A percentile compares a stretch with the other conserved stretches of the same genome.
These are phyloP conservation scores for Hanseniaspora hatyaiensis DNA, from an alignment of 805 yeast genomes.

Conservation along the genomic window DNA sequence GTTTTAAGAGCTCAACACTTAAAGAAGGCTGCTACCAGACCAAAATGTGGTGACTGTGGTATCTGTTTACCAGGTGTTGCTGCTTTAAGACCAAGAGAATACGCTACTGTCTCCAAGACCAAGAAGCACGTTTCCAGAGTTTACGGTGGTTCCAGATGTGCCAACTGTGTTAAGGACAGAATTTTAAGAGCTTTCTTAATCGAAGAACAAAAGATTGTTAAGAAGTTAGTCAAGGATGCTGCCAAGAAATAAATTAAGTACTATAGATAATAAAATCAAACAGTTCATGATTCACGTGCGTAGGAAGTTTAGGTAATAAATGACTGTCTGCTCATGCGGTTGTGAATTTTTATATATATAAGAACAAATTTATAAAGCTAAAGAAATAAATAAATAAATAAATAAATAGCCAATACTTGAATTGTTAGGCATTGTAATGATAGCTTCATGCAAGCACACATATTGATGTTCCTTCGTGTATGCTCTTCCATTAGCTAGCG, in stretches of 20 bases:
- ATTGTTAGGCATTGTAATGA: too few species aligned
- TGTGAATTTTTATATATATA: slow-evolving; percentile 5
- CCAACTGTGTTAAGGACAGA: slow-evolving; percentile 98
- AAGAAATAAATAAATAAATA: slow-evolving; percentile 1
- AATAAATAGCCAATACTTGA: not conserved
- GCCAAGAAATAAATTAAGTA: slow-evolving; percentile 42
- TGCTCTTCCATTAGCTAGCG: too few species aligned
- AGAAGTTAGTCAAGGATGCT: slow-evolving; percentile 96
- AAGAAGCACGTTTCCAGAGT: slow-evolving; percentile 98
- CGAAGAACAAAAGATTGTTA: slow-evolving; percentile 99
- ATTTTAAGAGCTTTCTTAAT: slow-evolving; percentile 98
- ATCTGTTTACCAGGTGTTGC: slow-evolving; percentile 74
- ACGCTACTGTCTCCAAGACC: slow-evolving; percentile 88
- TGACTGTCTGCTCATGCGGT: too few species aligned
- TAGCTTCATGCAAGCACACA: too few species aligned
- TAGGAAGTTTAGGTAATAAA: too few species aligned
- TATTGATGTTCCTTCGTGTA: too few species aligned
- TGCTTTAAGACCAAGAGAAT: slow-evolving; percentile 95
- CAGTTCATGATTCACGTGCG: too few species aligned
- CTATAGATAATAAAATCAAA: not conserved
- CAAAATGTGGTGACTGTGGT: slow-evolving; percentile 85
- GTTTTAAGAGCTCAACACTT: slow-evolving; percentile 95
- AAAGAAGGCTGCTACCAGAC: slow-evolving; percentile 80
- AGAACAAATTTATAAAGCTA: not conserved
- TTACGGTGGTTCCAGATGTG: slow-evolving; percentile 99